Conservation (phyloP, 2,329 filamentous ascomycete species). For the Diplodia corticola region DNA sequence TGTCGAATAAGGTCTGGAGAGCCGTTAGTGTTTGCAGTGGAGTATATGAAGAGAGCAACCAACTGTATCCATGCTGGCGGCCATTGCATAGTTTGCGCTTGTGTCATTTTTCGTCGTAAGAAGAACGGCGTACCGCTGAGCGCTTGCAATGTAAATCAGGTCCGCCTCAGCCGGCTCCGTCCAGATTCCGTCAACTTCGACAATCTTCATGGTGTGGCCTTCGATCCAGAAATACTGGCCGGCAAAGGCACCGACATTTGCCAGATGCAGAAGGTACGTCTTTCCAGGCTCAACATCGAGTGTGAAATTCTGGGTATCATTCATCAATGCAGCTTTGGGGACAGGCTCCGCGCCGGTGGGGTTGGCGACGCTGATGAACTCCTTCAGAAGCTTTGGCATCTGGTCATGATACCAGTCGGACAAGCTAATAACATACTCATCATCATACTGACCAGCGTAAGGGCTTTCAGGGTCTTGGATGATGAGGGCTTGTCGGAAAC, state of each 20-base stretch:
- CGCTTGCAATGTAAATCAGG: constrained; percentile 66
- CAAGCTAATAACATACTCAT: constrained; percentile 66
- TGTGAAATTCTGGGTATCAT: constrained; percentile 55
- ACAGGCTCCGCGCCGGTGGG: constrained; percentile 65
- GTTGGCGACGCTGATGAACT: constrained; percentile 53
- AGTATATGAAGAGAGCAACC: not conserved
- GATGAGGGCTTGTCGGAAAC: constrained; percentile 65
- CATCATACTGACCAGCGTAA: constrained; percentile 55
- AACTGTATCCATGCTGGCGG: constrained; percentile 51
- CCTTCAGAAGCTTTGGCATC: constrained; percentile 45
- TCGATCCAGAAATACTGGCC: constrained; percentile 72
- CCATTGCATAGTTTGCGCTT: constrained; percentile 61
- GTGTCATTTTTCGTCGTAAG: constrained; percentile 60
- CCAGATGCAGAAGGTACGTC: constrained; percentile 65
- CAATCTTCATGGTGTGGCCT: constrained; percentile 63
- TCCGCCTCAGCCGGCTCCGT: constrained; percentile 61
- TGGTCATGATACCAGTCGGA: constrained; percentile 73
- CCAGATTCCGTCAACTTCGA: constrained; percentile 70
- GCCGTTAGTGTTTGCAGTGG: too few relatives aligned
- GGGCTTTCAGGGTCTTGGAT: constrained; percentile 60
- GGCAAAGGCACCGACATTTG: constrained; percentile 71
- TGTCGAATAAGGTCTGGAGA: constrained; percentile 59
- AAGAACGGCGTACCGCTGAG: constrained; percentile 69
- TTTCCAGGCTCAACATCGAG: constrained; percentile 51
- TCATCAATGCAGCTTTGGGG: constrained; percentile 65